Evolutionary conservation across 73 alveolate genomes (phyloP), one percentile per base, ranked within the genome.

Genomic region (Paramecium sexaurelia): DNA sequence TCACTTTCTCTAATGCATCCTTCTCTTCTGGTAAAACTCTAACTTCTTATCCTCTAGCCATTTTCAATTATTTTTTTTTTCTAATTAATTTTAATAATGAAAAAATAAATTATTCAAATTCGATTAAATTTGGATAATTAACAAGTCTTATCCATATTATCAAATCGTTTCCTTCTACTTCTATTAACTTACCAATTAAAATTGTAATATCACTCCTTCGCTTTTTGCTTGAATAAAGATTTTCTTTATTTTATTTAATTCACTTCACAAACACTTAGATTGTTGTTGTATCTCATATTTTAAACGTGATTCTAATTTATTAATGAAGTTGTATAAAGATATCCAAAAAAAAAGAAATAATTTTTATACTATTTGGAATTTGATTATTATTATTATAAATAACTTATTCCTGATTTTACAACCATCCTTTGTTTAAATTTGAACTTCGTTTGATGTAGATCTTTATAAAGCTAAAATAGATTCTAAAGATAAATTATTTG

Each of bases 171-270:
- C 68, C 69, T 75, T 75, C 41, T 15, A 55, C 22, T 43, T 78
- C 6, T 78, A 78, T 9, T 22, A 78, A 22, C 71, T 43, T 78
- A 19, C 75, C 90, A 78, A 78, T 78, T 3, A 78, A 3, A n/a
- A 78, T 19, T 7, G 39, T 78, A 9, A 78, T 78, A 2, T 78
- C 73, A 78, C 33, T 43, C 3, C 27, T 78, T 29, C 41, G 27
- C 8, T 15, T 41, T 45, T 41, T 39, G 6, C 39, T 37, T 40
- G 75, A 55, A 9, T 37, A 39, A 0, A 7, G 27, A 78, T 78
- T 78, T 20, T 78, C 73, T 22, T 78, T 78, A 78, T 78, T 78
- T 41, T 78, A 41, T 5, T 61, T 78, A 15, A 19, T n/a, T 24
- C 39, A 17, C 83, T 26, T 78, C 75, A 78, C 41, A 17, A 17